Percentiles rank a stretch among this genome's conserved stretches.
Evolutionary conservation across 1,139 yeast genomes (phyloP).

Genomic region (Wickerhamomyces sp.): DNA sequence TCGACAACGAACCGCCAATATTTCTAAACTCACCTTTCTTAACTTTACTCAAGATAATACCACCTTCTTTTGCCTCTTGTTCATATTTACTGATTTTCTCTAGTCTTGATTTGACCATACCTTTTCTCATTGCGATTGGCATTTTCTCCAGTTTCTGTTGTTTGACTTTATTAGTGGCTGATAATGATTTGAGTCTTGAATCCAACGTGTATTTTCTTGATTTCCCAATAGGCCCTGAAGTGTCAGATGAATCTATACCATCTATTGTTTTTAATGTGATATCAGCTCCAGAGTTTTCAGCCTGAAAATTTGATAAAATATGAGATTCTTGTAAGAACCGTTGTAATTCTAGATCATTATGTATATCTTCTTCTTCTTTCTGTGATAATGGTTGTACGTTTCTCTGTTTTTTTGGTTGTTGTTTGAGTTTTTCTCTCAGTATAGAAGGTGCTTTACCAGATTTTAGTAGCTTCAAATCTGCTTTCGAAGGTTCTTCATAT

Average conservation of each 20-base stretch:
- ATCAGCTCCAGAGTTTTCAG: conserved; percentile 69
- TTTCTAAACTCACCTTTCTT: conserved; percentile 62
- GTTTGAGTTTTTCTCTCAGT: conserved; percentile 7
- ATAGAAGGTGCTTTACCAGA: conserved; percentile 32
- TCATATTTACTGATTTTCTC: conserved; percentile 55
- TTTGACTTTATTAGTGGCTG: conserved; percentile 46
- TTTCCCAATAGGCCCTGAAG: conserved; percentile 72
- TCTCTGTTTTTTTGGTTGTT: conserved; percentile 6
- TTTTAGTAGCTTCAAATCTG: conserved; percentile 39
- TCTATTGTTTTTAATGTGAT: conserved; percentile 57
- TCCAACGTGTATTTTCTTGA: conserved; percentile 73
- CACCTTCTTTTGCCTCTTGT: conserved; percentile 81
- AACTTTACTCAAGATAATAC: conserved; percentile 68
- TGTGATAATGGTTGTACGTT: conserved; percentile 15
- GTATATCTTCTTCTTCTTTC: conserved; percentile 46
- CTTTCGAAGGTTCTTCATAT: conserved; percentile 32
- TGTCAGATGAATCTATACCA: conserved; percentile 11
- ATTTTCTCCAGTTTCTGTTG: conserved; percentile 57
- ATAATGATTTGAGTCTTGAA: conserved; percentile 54
- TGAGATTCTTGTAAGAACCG: conserved; percentile 83
- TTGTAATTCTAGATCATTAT: conserved; percentile 81
- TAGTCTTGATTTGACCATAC: conserved; percentile 61
- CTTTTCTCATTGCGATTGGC: conserved; percentile 87
- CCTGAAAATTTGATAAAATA: conserved; percentile 54
- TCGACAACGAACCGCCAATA: conserved; percentile 42